Evolutionary conservation across 208 protist genomes (phyloP), one percentile per base, ranked within the genome.

Genomic region (Acanthamoeba sp.): DNA sequence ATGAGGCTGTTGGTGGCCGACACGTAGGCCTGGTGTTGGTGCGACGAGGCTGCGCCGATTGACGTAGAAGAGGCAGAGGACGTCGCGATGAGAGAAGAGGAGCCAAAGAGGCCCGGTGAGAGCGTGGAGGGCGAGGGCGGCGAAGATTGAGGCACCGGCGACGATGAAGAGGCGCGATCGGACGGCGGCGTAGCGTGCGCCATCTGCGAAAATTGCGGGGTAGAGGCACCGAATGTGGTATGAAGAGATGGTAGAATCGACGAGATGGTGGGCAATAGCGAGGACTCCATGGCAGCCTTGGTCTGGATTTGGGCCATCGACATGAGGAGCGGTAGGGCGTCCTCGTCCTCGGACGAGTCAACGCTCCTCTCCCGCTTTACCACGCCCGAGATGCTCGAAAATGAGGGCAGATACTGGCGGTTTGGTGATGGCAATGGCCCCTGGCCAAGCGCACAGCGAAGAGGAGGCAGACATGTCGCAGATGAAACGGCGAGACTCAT

Each of bases 1-100:
- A 76, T 76, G 66, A 76, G 66, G 29, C 66, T 38, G 66, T 40
- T 76, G 66, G 36, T 40, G 12, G 66, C 66, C 66, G 66, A 42
- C 7, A n/a, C 66, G 36, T 40, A 76, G 66, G 32, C 62, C 22
- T 34, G 62, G 7, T 34, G 66, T 18, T 76, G 62, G 5, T 69
- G 62, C 66, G 66, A 76, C 14, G 66, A 40, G 18, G 55, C 14
- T 14, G 55, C 2, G 55, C 16, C 16, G 55, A n/a, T 5, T 7
- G 55, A 62, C n/a, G 55, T 62, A 14, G 66, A 76, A 42, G 45
- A 50, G 45, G 29, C 66, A 36, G 66, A 42, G 32, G 29, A 76
- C 14, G 66, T 16, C 66, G 29, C 10, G 1, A 76, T 24, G 1
- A 76, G 12, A 24, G 80, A 36, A 22, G 10, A 62, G 55, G 24